Base-by-base conservation (phyloP, 2,329 filamentous ascomycete genomes). In the Microcera coccophila region DNA sequence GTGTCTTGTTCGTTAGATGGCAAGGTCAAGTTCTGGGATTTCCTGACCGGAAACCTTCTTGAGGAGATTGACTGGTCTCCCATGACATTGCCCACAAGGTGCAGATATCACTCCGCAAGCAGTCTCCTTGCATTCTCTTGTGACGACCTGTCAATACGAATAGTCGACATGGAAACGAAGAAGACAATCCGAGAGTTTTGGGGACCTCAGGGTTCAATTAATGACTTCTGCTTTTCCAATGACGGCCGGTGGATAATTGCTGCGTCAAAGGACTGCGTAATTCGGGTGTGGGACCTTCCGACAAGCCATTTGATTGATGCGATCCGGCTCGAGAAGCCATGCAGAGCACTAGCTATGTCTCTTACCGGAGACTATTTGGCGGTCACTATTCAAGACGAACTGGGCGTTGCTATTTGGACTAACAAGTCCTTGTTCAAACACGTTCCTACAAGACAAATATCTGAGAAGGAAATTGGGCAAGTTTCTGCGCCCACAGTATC, bases 1-100 rank as follows among this genome's bases (percentile, higher is more conserved):
- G 81, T 96, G 33, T 95, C 90, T 47, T 95, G 90, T 62, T 85
- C 88, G 2, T 69, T 90, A 12, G 93, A 98, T 64, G 93, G 93
- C 22, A 95, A 85, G 64, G 77, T 97, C 57, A 97, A 96, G 71
- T 97, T 98, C 62, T 98, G 94, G 94, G 87, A 95, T 52, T 95
- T 98, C 50, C 67, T 82, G n/a, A 88, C 86, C 0, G 93, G 91
- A 7, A 78, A 81, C 34, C 74, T 97, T 3, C 62, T 87, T 10
- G 79, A 91, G 49, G 83, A 96, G 59, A 81, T 97, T 39, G 82
- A 90, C 62, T 95, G 90, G 85, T 80, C 84, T 34, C 65, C 66
- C 5, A 87, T 87, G 76, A 82, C 83, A 4, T 78, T 82, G 35
- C 83, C 95, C 39, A 87, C 81, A 1, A 82, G 79, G 14, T 82